Conservation (phyloP, 2,329 filamentous ascomycete genomes). For the Neofusicoccum sp. region DNA sequence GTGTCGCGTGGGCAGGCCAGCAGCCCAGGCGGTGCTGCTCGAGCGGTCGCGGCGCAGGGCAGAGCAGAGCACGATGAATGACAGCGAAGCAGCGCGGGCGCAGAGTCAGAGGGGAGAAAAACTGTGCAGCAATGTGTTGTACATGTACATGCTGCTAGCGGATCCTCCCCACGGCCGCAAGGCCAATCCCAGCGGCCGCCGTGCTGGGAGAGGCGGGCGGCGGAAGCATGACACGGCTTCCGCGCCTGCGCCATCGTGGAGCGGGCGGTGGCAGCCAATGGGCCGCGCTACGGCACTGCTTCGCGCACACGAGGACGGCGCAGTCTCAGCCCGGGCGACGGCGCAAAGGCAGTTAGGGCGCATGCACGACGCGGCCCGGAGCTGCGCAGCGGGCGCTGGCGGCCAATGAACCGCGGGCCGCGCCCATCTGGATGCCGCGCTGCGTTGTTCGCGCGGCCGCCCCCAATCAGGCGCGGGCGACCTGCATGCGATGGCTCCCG, state of each 20-base stretch:
- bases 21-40: background rate
- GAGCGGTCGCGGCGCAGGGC: background rate
- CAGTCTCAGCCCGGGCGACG: background rate
- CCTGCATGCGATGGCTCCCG: constrained; percentile 3
- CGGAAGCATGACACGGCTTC: constrained; percentile 18
- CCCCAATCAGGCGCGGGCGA: constrained; percentile 1
- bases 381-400: background rate
- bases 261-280: background rate
- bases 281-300: background rate
- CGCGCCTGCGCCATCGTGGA: constrained; percentile 4
- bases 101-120: constrained; percentile 1
- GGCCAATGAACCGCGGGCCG: constrained; percentile 2
- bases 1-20: background rate
- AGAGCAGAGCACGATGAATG: constrained; percentile 7
- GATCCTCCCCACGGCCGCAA: constrained; percentile 5
- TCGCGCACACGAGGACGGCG: constrained; percentile 8
- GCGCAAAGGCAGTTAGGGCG: background rate
- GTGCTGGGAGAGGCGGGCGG: constrained; percentile 9
- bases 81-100: background rate
- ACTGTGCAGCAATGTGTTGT: constrained; percentile 11
- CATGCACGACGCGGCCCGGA: constrained; percentile 13
- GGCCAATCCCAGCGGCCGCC: constrained; percentile 7
- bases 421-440: background rate
- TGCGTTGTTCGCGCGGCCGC: background rate
- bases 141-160: constrained; percentile 13